phyloP scores from a whole-genome alignment of 306 rosid genomes.

The Prunus armeniaca region DNA sequence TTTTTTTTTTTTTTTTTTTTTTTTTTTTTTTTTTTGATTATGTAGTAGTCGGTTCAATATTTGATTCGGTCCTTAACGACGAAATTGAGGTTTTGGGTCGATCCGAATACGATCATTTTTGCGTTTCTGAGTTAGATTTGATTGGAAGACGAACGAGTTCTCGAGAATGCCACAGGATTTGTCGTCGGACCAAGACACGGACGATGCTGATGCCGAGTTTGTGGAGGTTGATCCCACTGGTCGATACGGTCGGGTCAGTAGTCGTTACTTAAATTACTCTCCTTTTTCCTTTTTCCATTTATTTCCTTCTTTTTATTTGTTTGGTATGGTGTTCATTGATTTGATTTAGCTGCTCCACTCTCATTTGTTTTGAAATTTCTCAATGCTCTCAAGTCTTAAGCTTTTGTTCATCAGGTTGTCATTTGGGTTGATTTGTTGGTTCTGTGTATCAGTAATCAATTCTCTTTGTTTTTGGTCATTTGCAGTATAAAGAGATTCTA shows the following conservation, averaged over 20 bases:
- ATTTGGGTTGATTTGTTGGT: conserved; percentile 12
- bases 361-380: not conserved
- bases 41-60: not conserved
- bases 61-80: not conserved
- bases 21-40: no score
- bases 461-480: conserved; percentile 20
- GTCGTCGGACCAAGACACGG: conserved; percentile 59
- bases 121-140: conserved; percentile 5
- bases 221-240: conserved; percentile 84
- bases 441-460: conserved; percentile 6
- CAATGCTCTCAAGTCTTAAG: not conserved
- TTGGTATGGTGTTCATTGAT: not conserved
- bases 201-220: conserved; percentile 63
- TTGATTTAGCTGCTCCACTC: not conserved
- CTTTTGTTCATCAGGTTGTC: not conserved
- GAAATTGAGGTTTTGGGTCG: conserved; percentile 1
- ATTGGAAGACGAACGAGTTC: not conserved
- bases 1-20: no score
- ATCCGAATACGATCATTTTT: conserved; percentile 1
- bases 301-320: not conserved
- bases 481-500: conserved; percentile 86
- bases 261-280: not conserved
- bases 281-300: not conserved
- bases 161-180: conserved; percentile 61
- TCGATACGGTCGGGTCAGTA: conserved; percentile 91